phyloP scores from a whole-genome alignment of 768 basidiomycete genomes.

The Lentinula sp. region DNA sequence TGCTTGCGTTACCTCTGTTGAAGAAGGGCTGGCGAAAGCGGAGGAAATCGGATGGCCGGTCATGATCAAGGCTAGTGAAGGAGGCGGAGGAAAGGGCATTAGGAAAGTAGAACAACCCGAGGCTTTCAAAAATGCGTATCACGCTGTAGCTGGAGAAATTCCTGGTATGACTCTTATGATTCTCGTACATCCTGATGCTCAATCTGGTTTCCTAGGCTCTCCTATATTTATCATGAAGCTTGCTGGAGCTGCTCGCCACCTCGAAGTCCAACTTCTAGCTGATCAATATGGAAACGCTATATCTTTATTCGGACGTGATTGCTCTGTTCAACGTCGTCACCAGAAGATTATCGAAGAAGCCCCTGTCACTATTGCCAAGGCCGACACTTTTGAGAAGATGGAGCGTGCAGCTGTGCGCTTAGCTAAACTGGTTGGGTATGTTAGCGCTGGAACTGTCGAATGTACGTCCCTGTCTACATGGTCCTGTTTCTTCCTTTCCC shows the following conservation, averaged over 20 bases:
- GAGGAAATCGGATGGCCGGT: constrained; percentile 93
- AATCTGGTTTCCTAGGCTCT: constrained; percentile 51
- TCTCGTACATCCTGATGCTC: constrained; percentile 8
- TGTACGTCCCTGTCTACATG: constrained; percentile 42
- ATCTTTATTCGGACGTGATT: constrained; percentile 97
- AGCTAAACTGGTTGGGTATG: constrained; percentile 98
- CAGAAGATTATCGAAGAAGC: constrained; percentile 99
- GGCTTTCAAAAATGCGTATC: constrained; percentile 89
- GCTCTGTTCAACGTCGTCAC: constrained; percentile 97
- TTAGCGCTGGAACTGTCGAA: constrained; percentile 97
- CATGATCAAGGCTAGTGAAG: constrained; percentile 99
- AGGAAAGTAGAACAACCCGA: constrained; percentile 86
- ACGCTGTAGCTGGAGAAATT: constrained; percentile 93
- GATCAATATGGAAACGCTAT: constrained; percentile 99
- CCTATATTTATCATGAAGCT: constrained; percentile 99
- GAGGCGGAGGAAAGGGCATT: constrained; percentile 98
- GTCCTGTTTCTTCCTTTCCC: constrained; percentile 2
- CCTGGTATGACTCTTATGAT: constrained; percentile 56
- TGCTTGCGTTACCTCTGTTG: constrained; percentile 85
- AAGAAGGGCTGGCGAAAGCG: constrained; percentile 79
- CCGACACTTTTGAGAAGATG: constrained; percentile 93
- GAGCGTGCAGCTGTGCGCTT: constrained; percentile 98
- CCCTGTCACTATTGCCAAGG: constrained; percentile 93
- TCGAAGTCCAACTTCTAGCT: constrained; percentile 96
- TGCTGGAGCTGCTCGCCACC: constrained; percentile 92